phyloP scores from a whole-genome alignment of 163 green algal genomes.

The Scenedesmus sp. region DNA sequence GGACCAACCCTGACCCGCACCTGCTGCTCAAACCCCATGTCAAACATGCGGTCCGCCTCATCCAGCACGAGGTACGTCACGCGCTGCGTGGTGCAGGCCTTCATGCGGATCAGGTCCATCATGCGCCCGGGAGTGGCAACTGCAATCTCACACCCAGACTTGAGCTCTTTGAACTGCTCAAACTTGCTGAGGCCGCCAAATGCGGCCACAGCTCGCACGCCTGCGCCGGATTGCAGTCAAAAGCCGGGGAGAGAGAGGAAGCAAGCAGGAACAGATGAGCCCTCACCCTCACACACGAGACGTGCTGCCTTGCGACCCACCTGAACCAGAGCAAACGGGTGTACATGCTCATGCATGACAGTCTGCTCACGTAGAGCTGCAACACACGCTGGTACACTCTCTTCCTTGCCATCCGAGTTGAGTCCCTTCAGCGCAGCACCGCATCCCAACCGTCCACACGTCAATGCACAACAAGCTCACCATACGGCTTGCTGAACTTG shows the following conservation, averaged over 20 bases:
- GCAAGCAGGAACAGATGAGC: too few species aligned
- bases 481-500: slow-evolving; percentile 76
- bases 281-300: too few species aligned
- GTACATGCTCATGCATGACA: too few species aligned
- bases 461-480: slow-evolving; percentile 39
- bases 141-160: slow-evolving; percentile 83
- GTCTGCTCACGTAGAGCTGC: too few species aligned
- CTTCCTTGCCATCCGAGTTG: too few species aligned
- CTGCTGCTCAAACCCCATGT: slow-evolving; percentile 99
- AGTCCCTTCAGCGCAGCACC: too few species aligned
- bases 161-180: slow-evolving; percentile 95
- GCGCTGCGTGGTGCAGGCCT: slow-evolving; percentile 79
- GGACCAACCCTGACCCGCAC: slow-evolving; percentile 56
- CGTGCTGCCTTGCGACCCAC: too few species aligned
- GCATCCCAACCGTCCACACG: too few species aligned
- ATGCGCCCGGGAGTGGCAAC: slow-evolving; percentile 92
- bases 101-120: slow-evolving; percentile 86
- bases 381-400: too few species aligned
- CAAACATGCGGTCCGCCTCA: slow-evolving; percentile 99
- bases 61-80: slow-evolving; percentile 96
- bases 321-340: too few species aligned
- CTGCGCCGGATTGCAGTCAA: slow-evolving; percentile 16
- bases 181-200: slow-evolving; percentile 95
- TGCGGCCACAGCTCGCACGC: slow-evolving; percentile 75
- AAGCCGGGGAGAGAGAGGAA: not conserved